A percentile compares a stretch with the other conserved stretches of the same genome.
These are phyloP conservation scores for Periconia sp. DNA, from an alignment of 2,329 filamentous ascomycete genomes.

Conservation along the genomic window DNA sequence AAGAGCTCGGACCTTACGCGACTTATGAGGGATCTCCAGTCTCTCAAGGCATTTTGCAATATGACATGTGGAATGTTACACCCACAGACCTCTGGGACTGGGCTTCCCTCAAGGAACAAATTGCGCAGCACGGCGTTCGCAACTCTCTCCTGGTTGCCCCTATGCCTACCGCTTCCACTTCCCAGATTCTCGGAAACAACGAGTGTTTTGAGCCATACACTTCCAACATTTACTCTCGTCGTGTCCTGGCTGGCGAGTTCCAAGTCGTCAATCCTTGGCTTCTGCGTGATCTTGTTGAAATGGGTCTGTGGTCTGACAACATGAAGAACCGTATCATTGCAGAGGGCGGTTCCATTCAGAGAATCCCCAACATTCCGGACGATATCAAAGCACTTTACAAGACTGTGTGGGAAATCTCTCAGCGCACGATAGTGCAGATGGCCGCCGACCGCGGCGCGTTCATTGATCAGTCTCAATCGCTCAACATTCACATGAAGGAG, in stretches of 20 bases:
- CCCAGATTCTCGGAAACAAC: conserved; percentile 97
- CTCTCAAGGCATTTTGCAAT: conserved; percentile 94
- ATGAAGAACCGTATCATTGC: conserved; percentile 99
- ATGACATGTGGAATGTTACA: conserved; percentile 97
- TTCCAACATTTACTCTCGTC: conserved; percentile 98
- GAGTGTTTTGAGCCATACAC: conserved; percentile 99
- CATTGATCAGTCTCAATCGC: conserved; percentile 97
- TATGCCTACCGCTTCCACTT: conserved; percentile 97
- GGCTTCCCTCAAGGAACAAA: conserved; percentile 82
- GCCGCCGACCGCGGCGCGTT: conserved; percentile 96
- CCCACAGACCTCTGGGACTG: conserved; percentile 97
- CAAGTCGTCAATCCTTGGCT: conserved; percentile 99
- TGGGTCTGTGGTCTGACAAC: conserved; percentile 97
- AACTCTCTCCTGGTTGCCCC: conserved; percentile 95
- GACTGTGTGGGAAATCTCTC: conserved; percentile 99
- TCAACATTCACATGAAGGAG: conserved; percentile 99
- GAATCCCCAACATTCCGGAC: conserved; percentile 92
- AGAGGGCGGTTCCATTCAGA: conserved; percentile 92
- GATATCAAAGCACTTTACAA: conserved; percentile 98
- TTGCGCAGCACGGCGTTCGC: conserved; percentile 89
- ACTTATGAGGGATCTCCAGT: conserved; percentile 93
- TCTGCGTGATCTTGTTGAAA: conserved; percentile 95
- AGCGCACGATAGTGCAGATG: conserved; percentile 95
- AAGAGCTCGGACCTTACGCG: conserved; percentile 79
- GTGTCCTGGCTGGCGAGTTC: conserved; percentile 97